Evolutionary conservation across 768 basidiomycete species (phyloP), one percentile per base, ranked within the genome.

Genomic region (Trametes punicea): DNA sequence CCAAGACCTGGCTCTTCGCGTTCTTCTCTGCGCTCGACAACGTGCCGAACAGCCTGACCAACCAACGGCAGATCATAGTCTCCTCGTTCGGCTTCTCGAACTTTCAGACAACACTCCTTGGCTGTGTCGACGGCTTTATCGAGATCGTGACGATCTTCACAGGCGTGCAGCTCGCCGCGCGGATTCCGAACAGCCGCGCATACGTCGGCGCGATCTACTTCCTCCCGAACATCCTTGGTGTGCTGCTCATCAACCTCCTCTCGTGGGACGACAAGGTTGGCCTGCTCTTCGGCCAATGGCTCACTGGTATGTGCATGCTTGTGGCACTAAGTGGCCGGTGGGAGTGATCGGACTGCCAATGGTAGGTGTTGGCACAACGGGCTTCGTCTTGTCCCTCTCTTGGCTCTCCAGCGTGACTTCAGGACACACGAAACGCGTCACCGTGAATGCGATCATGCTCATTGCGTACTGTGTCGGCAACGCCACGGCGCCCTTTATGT

Each of bases 1-100:
- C 83, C 0, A 90, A 89, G 69, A 87, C 85, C 0, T 89, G 86
- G 87, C 74, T 88, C 26, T 89, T 90, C 62, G 85, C 86, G 0
- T 73, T 88, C 39, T 87, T 87, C 67, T 74, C 81, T 2, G 80
- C 78, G 1, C 68, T 87, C 30, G 72, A 78, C 64, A 85, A 85
- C 54, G 65, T 89, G 15, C 84, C 87, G 1, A 87, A 84, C 65
- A 87, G 84, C 18, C 70, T 81, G 53, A 84, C 81, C 18, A 87
- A 85, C 58, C 87, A 89, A 62, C 70, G 77, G 5, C 75, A 77
- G 56, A 79, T 90, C 59, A 87, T 90, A 53, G 75, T 87, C 13
- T 70, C 78, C 1, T 81, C 81, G 0, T 83, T 88, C 64, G 88
- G 88, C 2, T 90, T 86, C 67, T 77, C 72, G 6, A 64, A 71